phyloP scores from a whole-genome alignment of 768 basidiomycete species.

The Mycena kentingensis region DNA sequence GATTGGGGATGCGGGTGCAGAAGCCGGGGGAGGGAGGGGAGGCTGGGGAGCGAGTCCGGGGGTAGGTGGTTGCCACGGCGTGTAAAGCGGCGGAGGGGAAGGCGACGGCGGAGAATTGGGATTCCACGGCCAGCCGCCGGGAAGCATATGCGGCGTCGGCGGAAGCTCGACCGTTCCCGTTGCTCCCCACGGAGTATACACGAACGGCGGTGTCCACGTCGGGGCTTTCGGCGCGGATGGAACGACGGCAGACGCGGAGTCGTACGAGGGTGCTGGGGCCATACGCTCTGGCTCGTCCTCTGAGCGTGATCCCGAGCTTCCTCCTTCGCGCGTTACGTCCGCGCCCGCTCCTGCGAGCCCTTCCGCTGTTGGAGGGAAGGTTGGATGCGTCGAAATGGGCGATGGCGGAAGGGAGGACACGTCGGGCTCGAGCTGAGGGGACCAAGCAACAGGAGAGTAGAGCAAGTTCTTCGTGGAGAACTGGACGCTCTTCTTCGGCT shows the following conservation, averaged over 20 bases:
- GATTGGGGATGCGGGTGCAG: constrained; percentile 30
- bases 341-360: no score
- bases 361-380: background rate
- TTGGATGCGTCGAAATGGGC: background rate
- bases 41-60: constrained; percentile 19
- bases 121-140: no score
- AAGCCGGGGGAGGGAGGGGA: constrained; percentile 23
- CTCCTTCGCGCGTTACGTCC: no score
- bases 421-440: constrained; percentile 3
- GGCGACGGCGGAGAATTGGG: constrained; percentile 1
- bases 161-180: background rate
- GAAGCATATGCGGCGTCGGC: background rate
- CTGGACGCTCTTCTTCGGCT: constrained; percentile 15
- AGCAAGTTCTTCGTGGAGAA: constrained; percentile 18
- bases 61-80: background rate
- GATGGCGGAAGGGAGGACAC: constrained; percentile 15
- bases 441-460: constrained; percentile 20
- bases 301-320: background rate
- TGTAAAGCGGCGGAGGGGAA: background rate
- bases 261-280: background rate
- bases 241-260: background rate
- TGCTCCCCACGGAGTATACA: background rate
- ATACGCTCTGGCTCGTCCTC: background rate
- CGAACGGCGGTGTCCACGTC: background rate
- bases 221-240: background rate